Evolutionary conservation across 2,329 filamentous ascomycete genomes (phyloP).

Genomic region (Didymella pinodella): DNA sequence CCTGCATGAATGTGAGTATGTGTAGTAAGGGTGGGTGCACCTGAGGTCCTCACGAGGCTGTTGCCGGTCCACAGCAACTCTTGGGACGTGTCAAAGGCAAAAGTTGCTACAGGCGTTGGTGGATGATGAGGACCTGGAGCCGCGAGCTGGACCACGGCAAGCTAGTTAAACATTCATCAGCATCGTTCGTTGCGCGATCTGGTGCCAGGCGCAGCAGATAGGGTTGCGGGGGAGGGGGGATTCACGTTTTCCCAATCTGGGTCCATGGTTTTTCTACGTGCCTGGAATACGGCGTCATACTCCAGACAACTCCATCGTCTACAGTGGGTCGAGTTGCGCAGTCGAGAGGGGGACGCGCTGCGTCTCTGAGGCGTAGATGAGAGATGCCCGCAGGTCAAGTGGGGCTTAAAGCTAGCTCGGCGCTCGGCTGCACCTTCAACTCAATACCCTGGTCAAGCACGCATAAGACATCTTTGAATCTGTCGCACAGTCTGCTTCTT

Average conservation of each 20-base stretch:
- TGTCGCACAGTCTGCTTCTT: no score
- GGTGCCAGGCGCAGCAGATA: conserved; percentile 14
- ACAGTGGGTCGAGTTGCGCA: conserved; percentile 27
- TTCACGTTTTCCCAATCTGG: conserved; percentile 61
- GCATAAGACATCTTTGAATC: background rate
- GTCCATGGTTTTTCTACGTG: conserved; percentile 52
- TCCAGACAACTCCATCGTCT: conserved; percentile 30
- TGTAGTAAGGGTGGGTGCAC: conserved; percentile 4
- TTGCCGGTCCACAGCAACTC: conserved; percentile 95
- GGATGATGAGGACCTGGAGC: conserved; percentile 72
- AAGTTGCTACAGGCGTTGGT: conserved; percentile 75
- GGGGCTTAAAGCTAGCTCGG: conserved; percentile 15
- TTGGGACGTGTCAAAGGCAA: conserved; percentile 88
- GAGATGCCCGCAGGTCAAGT: background rate
- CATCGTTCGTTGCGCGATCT: conserved; percentile 1
- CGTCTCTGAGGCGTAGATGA: conserved; percentile 25
- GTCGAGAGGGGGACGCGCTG: conserved; percentile 33
- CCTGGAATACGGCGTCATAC: conserved; percentile 35
- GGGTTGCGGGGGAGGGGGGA: background rate
- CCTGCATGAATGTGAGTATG: conserved; percentile 61
- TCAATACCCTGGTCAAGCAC: background rate
- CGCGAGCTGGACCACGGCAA: conserved; percentile 66
- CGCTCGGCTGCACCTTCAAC: conserved; percentile 5
- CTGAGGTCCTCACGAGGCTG: conserved; percentile 72
- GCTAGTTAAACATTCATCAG: conserved; percentile 20